These are phyloP conservation scores for Ambrosiella cleistominuta DNA, from an alignment of 2,329 filamentous ascomycete genomes.

Conservation along the genomic window DNA sequence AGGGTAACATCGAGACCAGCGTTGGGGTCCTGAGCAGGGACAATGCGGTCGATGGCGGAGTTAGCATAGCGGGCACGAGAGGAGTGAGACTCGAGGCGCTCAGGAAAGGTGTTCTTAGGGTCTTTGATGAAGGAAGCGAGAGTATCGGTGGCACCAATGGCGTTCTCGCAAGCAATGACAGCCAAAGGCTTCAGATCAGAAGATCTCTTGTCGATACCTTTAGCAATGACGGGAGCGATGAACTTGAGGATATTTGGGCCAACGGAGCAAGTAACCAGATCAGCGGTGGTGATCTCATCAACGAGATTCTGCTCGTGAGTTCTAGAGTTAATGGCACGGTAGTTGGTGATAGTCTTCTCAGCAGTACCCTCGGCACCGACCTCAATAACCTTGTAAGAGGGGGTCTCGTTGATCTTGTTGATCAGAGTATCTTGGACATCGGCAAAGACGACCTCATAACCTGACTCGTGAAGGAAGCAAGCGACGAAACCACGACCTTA, in stretches of 20 bases:
- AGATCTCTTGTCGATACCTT: conserved; percentile 71
- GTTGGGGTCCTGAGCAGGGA: conserved; percentile 68
- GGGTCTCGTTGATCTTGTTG: conserved; percentile 53
- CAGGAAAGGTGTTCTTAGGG: conserved; percentile 50
- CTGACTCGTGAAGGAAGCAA: conserved; percentile 84
- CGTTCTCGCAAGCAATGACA: conserved; percentile 96
- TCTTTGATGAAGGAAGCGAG: conserved; percentile 67
- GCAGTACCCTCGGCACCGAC: conserved; percentile 70
- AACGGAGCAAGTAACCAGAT: conserved; percentile 90
- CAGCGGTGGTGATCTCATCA: conserved; percentile 69
- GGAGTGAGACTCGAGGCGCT: conserved; percentile 50
- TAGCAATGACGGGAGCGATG: conserved; percentile 87
- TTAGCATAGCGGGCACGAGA: conserved; percentile 81
- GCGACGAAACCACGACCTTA: conserved; percentile 62
- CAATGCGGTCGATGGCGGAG: conserved; percentile 95
- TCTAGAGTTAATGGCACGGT: conserved; percentile 92
- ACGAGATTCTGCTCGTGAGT: conserved; percentile 65
- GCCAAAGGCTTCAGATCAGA: conserved; percentile 47
- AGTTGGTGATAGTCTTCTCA: conserved; percentile 76
- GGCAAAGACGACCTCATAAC: conserved; percentile 89
- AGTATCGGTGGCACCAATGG: conserved; percentile 82
- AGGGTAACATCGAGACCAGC: conserved; percentile 81
- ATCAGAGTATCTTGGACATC: conserved; percentile 82
- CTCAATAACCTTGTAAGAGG: conserved; percentile 81
- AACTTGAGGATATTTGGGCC: conserved; percentile 93